These are phyloP conservation scores for Pseudocercospora crystallina DNA, from an alignment of 2,329 filamentous ascomycete genomes.

Conservation along the genomic window DNA sequence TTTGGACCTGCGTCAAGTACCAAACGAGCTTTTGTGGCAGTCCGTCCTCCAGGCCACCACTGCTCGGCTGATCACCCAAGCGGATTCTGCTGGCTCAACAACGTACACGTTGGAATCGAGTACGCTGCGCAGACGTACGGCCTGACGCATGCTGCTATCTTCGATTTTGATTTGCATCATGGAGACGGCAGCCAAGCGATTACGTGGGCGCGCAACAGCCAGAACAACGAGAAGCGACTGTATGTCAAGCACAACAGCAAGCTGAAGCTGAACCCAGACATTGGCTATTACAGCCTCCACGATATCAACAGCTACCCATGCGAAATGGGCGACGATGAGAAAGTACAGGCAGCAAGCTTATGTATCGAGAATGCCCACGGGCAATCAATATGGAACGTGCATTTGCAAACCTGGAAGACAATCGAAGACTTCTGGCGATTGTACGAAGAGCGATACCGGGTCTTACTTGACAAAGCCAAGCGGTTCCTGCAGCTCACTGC, in stretches of 20 bases:
- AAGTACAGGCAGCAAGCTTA: slow-evolving; percentile 88
- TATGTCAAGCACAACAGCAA: slow-evolving; percentile 32
- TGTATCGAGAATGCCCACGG: slow-evolving; percentile 94
- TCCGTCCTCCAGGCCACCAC: slow-evolving; percentile 92
- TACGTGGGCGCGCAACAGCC: slow-evolving; percentile 83
- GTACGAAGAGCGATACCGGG: slow-evolving; percentile 75
- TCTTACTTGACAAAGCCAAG: slow-evolving; percentile 78
- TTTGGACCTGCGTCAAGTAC: slow-evolving; percentile 55
- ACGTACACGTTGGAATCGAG: slow-evolving; percentile 94
- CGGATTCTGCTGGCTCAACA: slow-evolving; percentile 98
- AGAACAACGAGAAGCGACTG: slow-evolving; percentile 49
- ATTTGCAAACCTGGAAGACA: slow-evolving; percentile 82
- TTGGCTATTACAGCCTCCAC: slow-evolving; percentile 95
- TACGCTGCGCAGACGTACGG: slow-evolving; percentile 81
- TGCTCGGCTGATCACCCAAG: slow-evolving; percentile 87
- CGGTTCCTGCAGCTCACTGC: slow-evolving; percentile 74
- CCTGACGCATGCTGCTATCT: slow-evolving; percentile 88
- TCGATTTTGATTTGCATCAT: slow-evolving; percentile 90
- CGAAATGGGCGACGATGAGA: slow-evolving; percentile 88
- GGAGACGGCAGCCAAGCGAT: slow-evolving; percentile 96
- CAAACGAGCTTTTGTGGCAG: slow-evolving; percentile 77
- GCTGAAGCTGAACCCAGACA: slow-evolving; percentile 42
- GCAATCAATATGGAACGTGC: slow-evolving; percentile 94
- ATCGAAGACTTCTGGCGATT: slow-evolving; percentile 84
- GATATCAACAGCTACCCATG: slow-evolving; percentile 99